Base-by-base conservation (phyloP, 495 filamentous ascomycete species). In the Aspergillus incahuasiensis region DNA sequence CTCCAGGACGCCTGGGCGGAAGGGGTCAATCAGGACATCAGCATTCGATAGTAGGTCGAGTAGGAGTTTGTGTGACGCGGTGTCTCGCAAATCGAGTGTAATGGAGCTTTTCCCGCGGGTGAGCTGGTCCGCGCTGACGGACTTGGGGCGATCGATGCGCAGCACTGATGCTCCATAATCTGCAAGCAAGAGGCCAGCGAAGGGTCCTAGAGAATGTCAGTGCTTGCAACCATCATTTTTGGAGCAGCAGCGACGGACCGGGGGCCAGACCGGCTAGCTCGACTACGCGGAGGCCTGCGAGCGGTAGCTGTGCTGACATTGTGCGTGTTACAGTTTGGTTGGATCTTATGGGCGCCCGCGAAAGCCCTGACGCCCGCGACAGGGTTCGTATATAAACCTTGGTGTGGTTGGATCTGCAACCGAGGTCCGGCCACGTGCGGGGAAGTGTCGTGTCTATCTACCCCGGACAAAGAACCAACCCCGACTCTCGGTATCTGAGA, bases 261-360 rank as follows among this genome's bases (percentile, higher is more conserved):
- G 92, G 91, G 43, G 92, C 92, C 42, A 97, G 78, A 12, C 92
- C 90, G 19, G 89, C 91, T 57, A 97, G 86, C 72, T 97, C 92
- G 25, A 97, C 79, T 54, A 95, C 91, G 52, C 86, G 86, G 56
- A 94, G 73, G 44, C 88, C 89, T 8, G 78, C 71, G 28, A 97
- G 79, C 11, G 91, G 89, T 11, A 63, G 58, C 39, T 55, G 20
- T 18, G 55, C 35, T 15, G 58, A 45, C 61, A 63, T 63, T 15
- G 16, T 48, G 42, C 21, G 18, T 25, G 43, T 12, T 22, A 46
- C n/a, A 28, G 2, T 25, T 24, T 9, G 12, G 6, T 19, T 42
- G 40, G n/a, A 42, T 42, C 16, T 46, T 20, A 12, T n/a, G 11
- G 30, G 21, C 32, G 32, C 32, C 32, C 12, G 32, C 32, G n/a